Evolutionary conservation across 1,284 basidiomycete genomes (phyloP).

Genomic region (Ustilago tritici): DNA sequence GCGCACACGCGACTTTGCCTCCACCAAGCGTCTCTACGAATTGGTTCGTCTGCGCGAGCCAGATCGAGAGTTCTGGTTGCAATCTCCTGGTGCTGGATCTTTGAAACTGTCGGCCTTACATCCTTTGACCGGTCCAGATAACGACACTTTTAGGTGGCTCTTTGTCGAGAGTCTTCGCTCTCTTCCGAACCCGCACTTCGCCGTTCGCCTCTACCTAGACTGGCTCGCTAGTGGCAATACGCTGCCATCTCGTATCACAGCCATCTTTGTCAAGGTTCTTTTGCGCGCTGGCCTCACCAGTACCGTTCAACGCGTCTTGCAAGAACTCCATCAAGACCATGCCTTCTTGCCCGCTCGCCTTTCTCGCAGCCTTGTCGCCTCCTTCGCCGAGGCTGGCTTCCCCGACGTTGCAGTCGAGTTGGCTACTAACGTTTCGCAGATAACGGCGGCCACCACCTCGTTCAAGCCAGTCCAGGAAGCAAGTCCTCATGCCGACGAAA

Average conservation of each 20-base stretch:
- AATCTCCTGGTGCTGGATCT: constrained; percentile 6
- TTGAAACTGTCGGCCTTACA: constrained; percentile 16
- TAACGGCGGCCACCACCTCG: constrained; percentile 3
- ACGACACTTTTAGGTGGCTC: constrained; percentile 36
- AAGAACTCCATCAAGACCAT: constrained; percentile 30
- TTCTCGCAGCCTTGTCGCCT: constrained; percentile 31
- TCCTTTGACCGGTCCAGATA: constrained; percentile 30
- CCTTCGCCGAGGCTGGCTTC: constrained; percentile 42
- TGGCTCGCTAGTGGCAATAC: constrained; percentile 46
- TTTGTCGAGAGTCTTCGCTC: constrained; percentile 29
- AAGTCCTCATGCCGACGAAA: not conserved
- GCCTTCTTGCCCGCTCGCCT: constrained; percentile 23
- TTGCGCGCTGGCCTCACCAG: constrained; percentile 24
- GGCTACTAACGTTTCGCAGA: constrained; percentile 22
- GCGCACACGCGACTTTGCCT: constrained; percentile 36
- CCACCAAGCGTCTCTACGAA: constrained; percentile 44
- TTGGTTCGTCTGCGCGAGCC: constrained; percentile 32
- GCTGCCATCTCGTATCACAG: constrained; percentile 22
- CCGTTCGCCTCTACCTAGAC: constrained; percentile 45
- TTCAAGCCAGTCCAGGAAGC: not conserved
- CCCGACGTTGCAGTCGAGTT: constrained; percentile 41
- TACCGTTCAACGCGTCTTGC: constrained; percentile 27
- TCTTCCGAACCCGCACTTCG: constrained; percentile 15
- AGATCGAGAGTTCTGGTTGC: constrained; percentile 29
- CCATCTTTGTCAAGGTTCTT: constrained; percentile 26